Evolutionary conservation across 805 yeast species (phyloP), one percentile per base, ranked within the genome.

Genomic region (Suhomyces sp.): DNA sequence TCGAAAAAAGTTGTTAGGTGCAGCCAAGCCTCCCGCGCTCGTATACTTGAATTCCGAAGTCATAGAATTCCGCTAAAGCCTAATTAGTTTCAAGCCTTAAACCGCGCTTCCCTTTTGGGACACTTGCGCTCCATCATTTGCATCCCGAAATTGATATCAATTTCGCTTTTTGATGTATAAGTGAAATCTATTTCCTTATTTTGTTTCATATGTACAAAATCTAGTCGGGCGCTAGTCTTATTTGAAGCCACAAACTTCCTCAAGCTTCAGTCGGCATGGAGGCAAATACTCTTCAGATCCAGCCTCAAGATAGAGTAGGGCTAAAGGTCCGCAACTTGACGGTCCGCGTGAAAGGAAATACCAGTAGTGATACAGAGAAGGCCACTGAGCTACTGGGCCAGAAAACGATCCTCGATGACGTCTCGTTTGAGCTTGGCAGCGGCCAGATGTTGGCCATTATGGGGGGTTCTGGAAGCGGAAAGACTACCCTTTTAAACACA

Each of bases 391-490:
- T 19, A 6, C 12, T 17, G 20, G 21, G 22, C 17, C 41, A n/a
- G 40, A 50, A 12, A 37, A n/a, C 19, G 40, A 71, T 74, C 24
- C 56, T 74, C 24, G 64, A 73, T 50, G 62, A 81, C 24, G 72
- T 88, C 45, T 81, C 87, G 2, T 76, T 87, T 53, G 83, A 82
- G 47, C 72, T 87, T 9, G 79, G 81, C 0, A 65, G 80, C 12
- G 87, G 89, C 15, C 73, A 85, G 8, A 67, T 90, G 37, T 76
- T 89, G 67, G 96, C 96, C 5, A 86, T 89, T 8, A 79, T 90
- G 72, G 97, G 96, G 2, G 93, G 96, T 0, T 86, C 92, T 0
- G 96, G 96, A 0, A 83, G 90, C 3, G 96, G 96, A 3, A 89
- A 90, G 61, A 89, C 96, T 0, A 87, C 96, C 0, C 64, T 89